phyloP scores from a whole-genome alignment of 768 basidiomycete genomes.

The Termitomyces sp. region DNA sequence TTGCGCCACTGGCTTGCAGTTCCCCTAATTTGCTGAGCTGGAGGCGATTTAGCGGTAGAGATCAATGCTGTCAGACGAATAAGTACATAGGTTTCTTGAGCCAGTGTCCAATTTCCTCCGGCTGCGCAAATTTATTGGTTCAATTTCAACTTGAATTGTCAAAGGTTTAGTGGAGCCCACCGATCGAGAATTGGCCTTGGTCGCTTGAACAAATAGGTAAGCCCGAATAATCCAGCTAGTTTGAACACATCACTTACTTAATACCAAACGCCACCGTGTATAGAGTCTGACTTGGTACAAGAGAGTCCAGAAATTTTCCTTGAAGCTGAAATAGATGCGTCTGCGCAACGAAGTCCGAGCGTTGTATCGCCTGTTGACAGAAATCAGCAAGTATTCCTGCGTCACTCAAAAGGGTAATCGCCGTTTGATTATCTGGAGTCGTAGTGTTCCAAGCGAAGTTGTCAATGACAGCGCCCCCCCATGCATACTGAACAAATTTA shows the following conservation, averaged over 20 bases:
- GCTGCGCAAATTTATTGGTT: too few relatives aligned
- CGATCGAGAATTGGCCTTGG: conserved; percentile 1
- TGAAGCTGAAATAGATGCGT: conserved; percentile 23
- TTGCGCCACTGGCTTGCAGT: conserved; percentile 24
- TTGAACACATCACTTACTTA: conserved; percentile 18
- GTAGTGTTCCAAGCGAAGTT: conserved; percentile 29
- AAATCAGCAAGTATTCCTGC: background rate
- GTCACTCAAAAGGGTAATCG: background rate
- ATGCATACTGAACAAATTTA: conserved; percentile 21
- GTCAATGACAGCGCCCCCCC: conserved; percentile 29
- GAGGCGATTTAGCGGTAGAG: background rate
- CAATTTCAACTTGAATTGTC: too few relatives aligned
- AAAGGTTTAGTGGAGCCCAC: background rate
- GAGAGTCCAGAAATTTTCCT: conserved; percentile 22
- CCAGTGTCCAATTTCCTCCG: conserved; percentile 1
- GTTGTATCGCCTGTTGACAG: conserved; percentile 12
- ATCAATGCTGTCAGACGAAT: background rate
- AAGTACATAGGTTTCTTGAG: background rate
- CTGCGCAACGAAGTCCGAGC: conserved; percentile 25
- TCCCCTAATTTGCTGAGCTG: conserved; percentile 22
- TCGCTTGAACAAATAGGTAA: background rate
- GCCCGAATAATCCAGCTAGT: background rate
- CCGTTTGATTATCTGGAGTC: conserved; percentile 21
- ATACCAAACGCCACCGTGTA: conserved; percentile 28
- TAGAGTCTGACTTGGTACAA: conserved; percentile 22